Percentiles rank a stretch among this genome's conserved stretches.
These are phyloP conservation scores for Chaetomiaceae sp. DNA, from an alignment of 2,329 filamentous ascomycete species.

Conservation along the genomic window DNA sequence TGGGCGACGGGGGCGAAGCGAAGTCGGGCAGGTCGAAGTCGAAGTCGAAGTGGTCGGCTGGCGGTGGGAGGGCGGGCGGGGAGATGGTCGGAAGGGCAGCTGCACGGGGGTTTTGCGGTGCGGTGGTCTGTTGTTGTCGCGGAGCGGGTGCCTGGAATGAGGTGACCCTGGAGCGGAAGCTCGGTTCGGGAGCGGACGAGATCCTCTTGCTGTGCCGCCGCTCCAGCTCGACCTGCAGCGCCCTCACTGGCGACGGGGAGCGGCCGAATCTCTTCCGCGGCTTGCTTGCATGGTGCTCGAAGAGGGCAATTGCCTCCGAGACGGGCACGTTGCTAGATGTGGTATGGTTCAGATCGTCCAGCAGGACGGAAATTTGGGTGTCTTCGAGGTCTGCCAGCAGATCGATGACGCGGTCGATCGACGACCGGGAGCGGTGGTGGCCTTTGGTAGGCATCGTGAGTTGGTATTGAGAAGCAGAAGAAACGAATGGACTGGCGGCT, in stretches of 20 bases:
- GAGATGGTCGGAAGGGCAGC: not conserved
- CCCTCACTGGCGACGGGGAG: slow-evolving; percentile 20
- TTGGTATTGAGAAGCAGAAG: not conserved
- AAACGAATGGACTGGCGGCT: slow-evolving; percentile 2
- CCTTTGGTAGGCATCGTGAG: slow-evolving; percentile 21
- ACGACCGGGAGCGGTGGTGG: slow-evolving; percentile 22
- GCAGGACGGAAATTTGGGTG: slow-evolving; percentile 20
- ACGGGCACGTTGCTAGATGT: slow-evolving; percentile 25
- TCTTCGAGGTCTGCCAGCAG: slow-evolving; percentile 26
- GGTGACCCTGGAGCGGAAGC: slow-evolving; percentile 6
- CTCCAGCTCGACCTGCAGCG: slow-evolving; percentile 23
- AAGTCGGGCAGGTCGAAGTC: slow-evolving; percentile 4
- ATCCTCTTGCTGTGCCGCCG: slow-evolving; percentile 24
- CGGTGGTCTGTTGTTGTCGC: not conserved
- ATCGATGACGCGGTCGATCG: slow-evolving; percentile 25
- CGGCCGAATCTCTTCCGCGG: slow-evolving; percentile 13
- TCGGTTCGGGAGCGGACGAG: slow-evolving; percentile 18
- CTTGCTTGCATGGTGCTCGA: slow-evolving; percentile 18
- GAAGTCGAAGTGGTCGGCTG: too few species aligned
- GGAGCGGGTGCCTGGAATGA: slow-evolving; percentile 1
- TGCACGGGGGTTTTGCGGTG: not conserved
- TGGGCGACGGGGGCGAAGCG: not conserved
- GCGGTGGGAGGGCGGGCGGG: not conserved
- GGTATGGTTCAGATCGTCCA: slow-evolving; percentile 26
- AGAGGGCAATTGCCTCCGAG: slow-evolving; percentile 22